Evolutionary conservation across 306 rosid species (phyloP), one percentile per base, ranked within the genome.

Genomic region (Echinosophora koreensis): DNA sequence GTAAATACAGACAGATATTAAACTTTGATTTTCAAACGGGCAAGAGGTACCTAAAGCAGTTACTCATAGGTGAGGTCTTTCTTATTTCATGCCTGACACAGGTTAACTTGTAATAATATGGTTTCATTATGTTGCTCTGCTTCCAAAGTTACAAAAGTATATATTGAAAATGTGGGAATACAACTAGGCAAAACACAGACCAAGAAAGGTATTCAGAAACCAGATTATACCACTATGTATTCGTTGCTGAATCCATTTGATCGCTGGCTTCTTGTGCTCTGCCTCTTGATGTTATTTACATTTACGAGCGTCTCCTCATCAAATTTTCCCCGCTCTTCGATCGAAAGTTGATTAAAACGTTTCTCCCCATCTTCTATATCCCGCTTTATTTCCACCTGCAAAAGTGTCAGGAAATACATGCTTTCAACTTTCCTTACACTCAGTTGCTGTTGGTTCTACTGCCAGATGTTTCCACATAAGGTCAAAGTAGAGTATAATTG

Each of bases 261-360:
- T 82, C 94, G 89, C 74, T 80, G 88, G 84, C 88, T 89, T 69
- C 89, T 74, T 30, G 97, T 80, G 82, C 96, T 91, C 84, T 88
- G 91, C 87, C 83, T 90, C 87, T 87, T 91, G 63, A 95, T 83
- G 81, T 82, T 95, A 83, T 92, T 95, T 44, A 95, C 99, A 78
- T 95, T 95, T 77, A 95, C 91, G 27, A 95, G 90, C 2, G 99
- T 95, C 84, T 95, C 99, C 78, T 95, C 99, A 74, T 95, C 97
- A 80, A 95, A 95, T 77, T 95, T 95, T 14, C 97, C 99, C n/a
- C 97, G 87, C 70, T 95, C 99, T 85, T 95, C 99, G 67, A 95
- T 95, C 59, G 99, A 95, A 87, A 92, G 91, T 86, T 90, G 95
- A 85, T 95, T 92, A 85, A 95, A 95, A 44, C 87, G 92, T 78